These are phyloP conservation scores for Entoloma clypeatum DNA, from an alignment of 1,284 basidiomycete genomes.

Conservation along the genomic window DNA sequence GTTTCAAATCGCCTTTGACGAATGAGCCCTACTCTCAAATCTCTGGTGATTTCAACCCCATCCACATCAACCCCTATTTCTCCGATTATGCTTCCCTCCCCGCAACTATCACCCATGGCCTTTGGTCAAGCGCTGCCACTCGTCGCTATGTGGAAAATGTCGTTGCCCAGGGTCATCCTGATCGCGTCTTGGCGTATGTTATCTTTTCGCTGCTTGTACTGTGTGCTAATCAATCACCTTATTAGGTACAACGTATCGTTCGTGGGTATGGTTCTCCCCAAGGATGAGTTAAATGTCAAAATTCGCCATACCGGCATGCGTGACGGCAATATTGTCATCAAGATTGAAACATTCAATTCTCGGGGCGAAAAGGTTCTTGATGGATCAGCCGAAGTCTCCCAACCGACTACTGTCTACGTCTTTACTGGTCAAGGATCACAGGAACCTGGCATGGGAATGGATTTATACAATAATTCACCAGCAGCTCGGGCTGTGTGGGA, in stretches of 20 bases:
- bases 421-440: slow-evolving; percentile 99
- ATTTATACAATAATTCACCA: slow-evolving; percentile 89
- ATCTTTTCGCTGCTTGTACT: slow-evolving; percentile 6
- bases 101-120: slow-evolving; percentile 95
- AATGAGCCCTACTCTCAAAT: slow-evolving; percentile 96
- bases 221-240: slow-evolving; percentile 14
- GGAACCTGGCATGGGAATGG: slow-evolving; percentile 99
- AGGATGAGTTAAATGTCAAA: slow-evolving; percentile 84
- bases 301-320: slow-evolving; percentile 91
- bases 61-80: slow-evolving; percentile 99
- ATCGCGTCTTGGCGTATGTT: slow-evolving; percentile 82
- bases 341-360: slow-evolving; percentile 85
- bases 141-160: slow-evolving; percentile 92
- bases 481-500: slow-evolving; percentile 98
- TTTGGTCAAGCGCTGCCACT: slow-evolving; percentile 96
- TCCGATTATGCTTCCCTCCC: slow-evolving; percentile 91
- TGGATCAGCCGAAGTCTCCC: slow-evolving; percentile 90
- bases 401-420: slow-evolving; percentile 92
- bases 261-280: slow-evolving; percentile 97
- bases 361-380: slow-evolving; percentile 88
- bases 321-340: slow-evolving; percentile 89
- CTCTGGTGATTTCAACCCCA: slow-evolving; percentile 97
- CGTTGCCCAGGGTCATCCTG: slow-evolving; percentile 89
- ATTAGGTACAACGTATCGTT: slow-evolving; percentile 86
- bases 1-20: slow-evolving; percentile 77